These are phyloP conservation scores for Arthrobotrys entomopaga DNA, from an alignment of 2,329 filamentous ascomycete species.

Conservation along the genomic window DNA sequence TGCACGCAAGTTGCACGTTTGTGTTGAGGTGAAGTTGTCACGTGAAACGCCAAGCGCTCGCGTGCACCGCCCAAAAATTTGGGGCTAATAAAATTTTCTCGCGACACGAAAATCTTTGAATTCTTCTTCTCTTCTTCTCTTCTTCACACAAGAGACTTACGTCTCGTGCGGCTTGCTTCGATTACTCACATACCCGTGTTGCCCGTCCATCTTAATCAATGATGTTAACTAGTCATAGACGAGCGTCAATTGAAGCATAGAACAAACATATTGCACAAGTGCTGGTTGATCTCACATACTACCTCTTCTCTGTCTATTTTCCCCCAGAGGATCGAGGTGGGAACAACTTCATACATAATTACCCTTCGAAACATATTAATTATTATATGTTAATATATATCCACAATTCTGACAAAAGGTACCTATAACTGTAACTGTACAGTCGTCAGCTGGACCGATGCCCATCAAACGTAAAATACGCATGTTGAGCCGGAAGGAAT, in stretches of 20 bases:
- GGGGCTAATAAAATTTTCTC: constrained; percentile 42
- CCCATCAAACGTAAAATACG: constrained; percentile 11
- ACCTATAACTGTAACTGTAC: too few relatives aligned
- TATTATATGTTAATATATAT: constrained; percentile 8
- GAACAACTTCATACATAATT: constrained; percentile 51
- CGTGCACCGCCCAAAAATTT: constrained; percentile 25
- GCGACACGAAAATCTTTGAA: constrained; percentile 36
- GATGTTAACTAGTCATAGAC: constrained; percentile 56
- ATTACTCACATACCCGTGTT: constrained; percentile 59
- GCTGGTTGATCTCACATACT: constrained; percentile 47
- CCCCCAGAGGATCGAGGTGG: constrained; percentile 53
- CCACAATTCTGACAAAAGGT: background rate
- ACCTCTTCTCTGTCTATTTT: constrained; percentile 54
- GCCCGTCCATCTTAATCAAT: constrained; percentile 58
- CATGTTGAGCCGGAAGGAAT: background rate
- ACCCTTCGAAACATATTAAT: background rate
- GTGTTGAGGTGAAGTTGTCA: constrained; percentile 34
- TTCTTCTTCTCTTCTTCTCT: constrained; percentile 55
- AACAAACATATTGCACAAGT: constrained; percentile 59
- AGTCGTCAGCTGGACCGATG: background rate
- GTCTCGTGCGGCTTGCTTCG: constrained; percentile 58
- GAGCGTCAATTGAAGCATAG: constrained; percentile 59
- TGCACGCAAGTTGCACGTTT: constrained; percentile 13
- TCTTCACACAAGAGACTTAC: constrained; percentile 47
- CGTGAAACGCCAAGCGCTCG: constrained; percentile 49